phyloP scores from a whole-genome alignment of 202 grass and related monocot genomes.

The Setaria viridis region DNA sequence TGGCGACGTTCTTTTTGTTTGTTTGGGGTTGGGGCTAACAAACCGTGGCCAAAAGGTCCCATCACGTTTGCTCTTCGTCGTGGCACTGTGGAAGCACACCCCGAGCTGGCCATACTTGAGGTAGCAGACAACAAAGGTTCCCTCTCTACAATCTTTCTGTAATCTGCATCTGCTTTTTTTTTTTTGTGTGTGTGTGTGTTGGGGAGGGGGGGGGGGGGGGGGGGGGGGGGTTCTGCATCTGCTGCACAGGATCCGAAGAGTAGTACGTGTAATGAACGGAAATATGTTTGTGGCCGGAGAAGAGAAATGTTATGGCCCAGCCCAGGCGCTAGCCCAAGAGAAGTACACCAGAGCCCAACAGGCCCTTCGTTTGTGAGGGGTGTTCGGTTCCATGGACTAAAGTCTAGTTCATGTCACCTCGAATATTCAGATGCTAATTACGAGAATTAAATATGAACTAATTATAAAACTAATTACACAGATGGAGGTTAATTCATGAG shows the following conservation, averaged over 20 bases:
- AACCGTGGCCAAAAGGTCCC: not conserved
- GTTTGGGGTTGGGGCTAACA: not conserved
- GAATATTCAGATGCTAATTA: no score
- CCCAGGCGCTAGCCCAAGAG: not conserved
- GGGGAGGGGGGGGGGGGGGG: no score
- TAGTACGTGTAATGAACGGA: not conserved
- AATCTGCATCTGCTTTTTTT: not conserved
- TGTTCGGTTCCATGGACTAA: no score
- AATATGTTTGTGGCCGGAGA: not conserved
- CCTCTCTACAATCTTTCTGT: not conserved
- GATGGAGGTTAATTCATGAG: no score
- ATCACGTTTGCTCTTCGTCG: not conserved
- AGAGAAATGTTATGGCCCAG: not conserved
- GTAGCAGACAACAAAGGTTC: not conserved
- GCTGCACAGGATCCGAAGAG: not conserved
- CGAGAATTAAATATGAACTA: no score
- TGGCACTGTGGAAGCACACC: not conserved
- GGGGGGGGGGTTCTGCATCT: not conserved
- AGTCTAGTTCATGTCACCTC: no score
- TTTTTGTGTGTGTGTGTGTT: no score
- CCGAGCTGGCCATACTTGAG: not conserved
- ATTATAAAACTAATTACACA: no score
- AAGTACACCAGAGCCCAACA: not conserved
- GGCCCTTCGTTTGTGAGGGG: not conserved
- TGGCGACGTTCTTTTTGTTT: conserved; percentile 30